Percentiles rank a stretch among this genome's conserved stretches.
These are phyloP conservation scores for Dryas drummondii DNA, from an alignment of 306 rosid species.

Conservation along the genomic window DNA sequence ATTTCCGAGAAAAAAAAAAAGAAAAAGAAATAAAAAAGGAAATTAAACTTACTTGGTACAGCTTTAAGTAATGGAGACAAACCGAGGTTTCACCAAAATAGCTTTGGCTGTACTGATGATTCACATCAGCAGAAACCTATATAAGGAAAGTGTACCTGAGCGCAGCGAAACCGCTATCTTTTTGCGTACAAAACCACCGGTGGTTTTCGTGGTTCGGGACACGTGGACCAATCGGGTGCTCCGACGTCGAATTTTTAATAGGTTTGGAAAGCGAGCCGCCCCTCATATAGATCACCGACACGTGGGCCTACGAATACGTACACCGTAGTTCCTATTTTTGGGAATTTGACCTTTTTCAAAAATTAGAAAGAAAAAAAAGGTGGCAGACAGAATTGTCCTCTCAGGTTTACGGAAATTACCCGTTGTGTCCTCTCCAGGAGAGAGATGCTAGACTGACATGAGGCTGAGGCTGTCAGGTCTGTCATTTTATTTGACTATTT, in stretches of 20 bases:
- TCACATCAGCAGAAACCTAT: conserved; percentile 52
- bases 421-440: background rate
- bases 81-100: conserved; percentile 29
- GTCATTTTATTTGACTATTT: background rate
- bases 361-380: background rate
- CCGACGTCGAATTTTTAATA: background rate
- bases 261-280: conserved; percentile 25
- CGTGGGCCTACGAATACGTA: conserved; percentile 46
- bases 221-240: conserved; percentile 58
- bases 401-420: background rate
- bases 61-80: conserved; percentile 50
- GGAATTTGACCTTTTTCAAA: conserved; percentile 28
- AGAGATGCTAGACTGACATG: background rate
- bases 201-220: conserved; percentile 15
- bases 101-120: conserved; percentile 35
- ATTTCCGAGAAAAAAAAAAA: background rate
- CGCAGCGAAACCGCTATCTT: conserved; percentile 33
- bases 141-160: conserved; percentile 62
- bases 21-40: background rate
- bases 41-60: conserved; percentile 35
- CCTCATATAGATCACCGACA: conserved; percentile 50
- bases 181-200: conserved; percentile 22
- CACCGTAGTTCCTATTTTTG: conserved; percentile 40
- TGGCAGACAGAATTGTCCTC: background rate
- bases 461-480: background rate